Evolutionary conservation across 1,284 basidiomycete genomes (phyloP).

Genomic region (Ganoderma resinaceum): DNA sequence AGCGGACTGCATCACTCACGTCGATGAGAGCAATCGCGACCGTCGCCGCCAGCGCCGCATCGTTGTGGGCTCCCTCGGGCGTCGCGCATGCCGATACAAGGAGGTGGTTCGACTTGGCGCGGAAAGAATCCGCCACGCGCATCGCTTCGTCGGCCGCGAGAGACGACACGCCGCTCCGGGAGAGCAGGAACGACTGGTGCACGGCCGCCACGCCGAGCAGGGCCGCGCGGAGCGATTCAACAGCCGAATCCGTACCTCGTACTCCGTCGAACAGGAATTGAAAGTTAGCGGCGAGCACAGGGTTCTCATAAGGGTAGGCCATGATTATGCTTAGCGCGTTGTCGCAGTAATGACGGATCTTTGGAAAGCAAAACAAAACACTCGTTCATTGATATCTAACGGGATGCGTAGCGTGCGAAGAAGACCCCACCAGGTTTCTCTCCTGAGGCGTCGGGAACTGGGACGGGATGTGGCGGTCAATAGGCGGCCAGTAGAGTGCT

Average conservation of each 20-base stretch:
- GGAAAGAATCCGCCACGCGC: slow-evolving; percentile 37
- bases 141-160: slow-evolving; percentile 37
- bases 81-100: slow-evolving; percentile 39
- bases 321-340: slow-evolving; percentile 45
- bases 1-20: slow-evolving; percentile 41
- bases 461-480: not conserved
- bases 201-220: slow-evolving; percentile 39
- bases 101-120: slow-evolving; percentile 38
- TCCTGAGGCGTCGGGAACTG: slow-evolving; percentile 56
- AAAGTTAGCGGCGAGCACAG: slow-evolving; percentile 40
- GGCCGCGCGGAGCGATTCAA: slow-evolving; percentile 38
- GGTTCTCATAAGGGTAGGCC: slow-evolving; percentile 45
- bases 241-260: slow-evolving; percentile 37
- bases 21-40: slow-evolving; percentile 49
- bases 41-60: slow-evolving; percentile 49
- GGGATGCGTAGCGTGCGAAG: slow-evolving; percentile 52
- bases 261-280: slow-evolving; percentile 40
- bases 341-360: slow-evolving; percentile 49
- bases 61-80: slow-evolving; percentile 39
- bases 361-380: slow-evolving; percentile 42
- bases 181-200: slow-evolving; percentile 39
- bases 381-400: slow-evolving; percentile 57
- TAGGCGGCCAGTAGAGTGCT: not conserved
- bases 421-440: slow-evolving; percentile 56
- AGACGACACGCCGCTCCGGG: slow-evolving; percentile 35